Evolutionary conservation across 345 rosid species (phyloP).

Genomic region (Boechera divaricarpa): DNA sequence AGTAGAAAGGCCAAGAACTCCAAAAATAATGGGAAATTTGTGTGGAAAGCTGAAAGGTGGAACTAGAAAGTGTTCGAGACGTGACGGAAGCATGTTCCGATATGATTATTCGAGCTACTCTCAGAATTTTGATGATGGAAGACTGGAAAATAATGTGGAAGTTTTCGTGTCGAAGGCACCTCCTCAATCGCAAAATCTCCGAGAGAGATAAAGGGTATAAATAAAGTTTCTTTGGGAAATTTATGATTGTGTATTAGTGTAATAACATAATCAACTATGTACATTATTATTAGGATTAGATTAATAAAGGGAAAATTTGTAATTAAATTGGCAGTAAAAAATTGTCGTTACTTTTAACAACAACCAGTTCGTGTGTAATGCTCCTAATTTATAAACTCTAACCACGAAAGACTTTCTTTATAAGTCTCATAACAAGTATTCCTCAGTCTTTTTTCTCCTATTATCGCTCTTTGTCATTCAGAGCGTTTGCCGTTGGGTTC

Average conservation of each 20-base stretch:
- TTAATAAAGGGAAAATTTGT: too few relatives aligned
- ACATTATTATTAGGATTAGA: too few relatives aligned
- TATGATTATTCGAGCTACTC: constrained; percentile 33
- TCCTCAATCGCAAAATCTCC: neutral
- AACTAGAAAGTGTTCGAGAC: neutral
- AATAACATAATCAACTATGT: neutral
- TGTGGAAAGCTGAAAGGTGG: constrained; percentile 20
- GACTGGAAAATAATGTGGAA: constrained; percentile 1
- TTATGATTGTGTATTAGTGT: neutral
- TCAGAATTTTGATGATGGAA: constrained; percentile 38
- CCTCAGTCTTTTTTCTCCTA: too few relatives aligned
- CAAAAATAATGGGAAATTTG: constrained; percentile 24
- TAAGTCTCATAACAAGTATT: too few relatives aligned
- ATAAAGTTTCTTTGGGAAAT: neutral
- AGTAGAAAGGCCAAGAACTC: neutral
- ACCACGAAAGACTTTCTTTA: too few relatives aligned
- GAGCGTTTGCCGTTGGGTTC: too few relatives aligned
- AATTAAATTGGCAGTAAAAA: too few relatives aligned
- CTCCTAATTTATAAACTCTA: too few relatives aligned
- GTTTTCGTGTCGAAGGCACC: neutral
- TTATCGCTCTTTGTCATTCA: too few relatives aligned
- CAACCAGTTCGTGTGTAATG: too few relatives aligned
- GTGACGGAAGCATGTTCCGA: constrained; percentile 31
- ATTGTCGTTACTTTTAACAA: too few relatives aligned
- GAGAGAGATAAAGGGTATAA: neutral